A percentile compares a stretch with the other conserved stretches of the same genome.
Evolutionary conservation across 768 basidiomycete species (phyloP).

Genomic region (Pleurotus eryngii): DNA sequence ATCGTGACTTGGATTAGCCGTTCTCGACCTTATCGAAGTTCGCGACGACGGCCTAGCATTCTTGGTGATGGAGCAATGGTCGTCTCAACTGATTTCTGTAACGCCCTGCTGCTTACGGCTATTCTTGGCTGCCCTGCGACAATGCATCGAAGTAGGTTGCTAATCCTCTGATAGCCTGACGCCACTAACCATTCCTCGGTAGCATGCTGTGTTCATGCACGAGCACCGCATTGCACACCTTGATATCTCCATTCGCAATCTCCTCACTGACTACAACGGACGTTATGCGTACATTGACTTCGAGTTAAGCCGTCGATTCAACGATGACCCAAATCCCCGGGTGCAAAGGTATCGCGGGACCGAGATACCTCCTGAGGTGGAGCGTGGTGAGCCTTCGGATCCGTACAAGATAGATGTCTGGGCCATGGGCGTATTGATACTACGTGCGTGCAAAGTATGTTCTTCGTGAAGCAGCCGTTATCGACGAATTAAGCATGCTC

Average conservation of each 20-base stretch:
- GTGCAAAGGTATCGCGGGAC: slow-evolving; percentile 51
- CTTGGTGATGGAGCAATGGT: slow-evolving; percentile 83
- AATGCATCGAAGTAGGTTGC: slow-evolving; percentile 60
- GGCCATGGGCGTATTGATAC: slow-evolving; percentile 63
- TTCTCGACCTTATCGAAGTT: slow-evolving; percentile 60
- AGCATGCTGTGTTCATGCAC: slow-evolving; percentile 77
- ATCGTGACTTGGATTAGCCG: slow-evolving; percentile 38
- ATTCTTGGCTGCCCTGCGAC: slow-evolving; percentile 57
- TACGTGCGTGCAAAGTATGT: slow-evolving; percentile 63
- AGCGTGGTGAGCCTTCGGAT: slow-evolving; percentile 43
- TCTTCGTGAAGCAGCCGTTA: not conserved
- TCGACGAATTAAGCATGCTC: slow-evolving; percentile 6
- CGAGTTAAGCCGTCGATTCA: slow-evolving; percentile 59
- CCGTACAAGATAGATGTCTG: slow-evolving; percentile 76
- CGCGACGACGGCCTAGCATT: slow-evolving; percentile 52
- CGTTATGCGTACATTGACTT: slow-evolving; percentile 75
- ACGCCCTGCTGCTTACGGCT: slow-evolving; percentile 47
- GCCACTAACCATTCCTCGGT: not conserved
- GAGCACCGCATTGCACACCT: slow-evolving; percentile 61
- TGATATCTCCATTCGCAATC: slow-evolving; percentile 68
- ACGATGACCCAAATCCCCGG: slow-evolving; percentile 30
- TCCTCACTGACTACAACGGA: slow-evolving; percentile 62
- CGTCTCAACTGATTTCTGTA: slow-evolving; percentile 52
- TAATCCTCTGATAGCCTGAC: not conserved
- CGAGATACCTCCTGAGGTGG: slow-evolving; percentile 71